Conservation (phyloP, 2,329 filamentous ascomycete genomes). For the Cladophialophora immunda region DNA sequence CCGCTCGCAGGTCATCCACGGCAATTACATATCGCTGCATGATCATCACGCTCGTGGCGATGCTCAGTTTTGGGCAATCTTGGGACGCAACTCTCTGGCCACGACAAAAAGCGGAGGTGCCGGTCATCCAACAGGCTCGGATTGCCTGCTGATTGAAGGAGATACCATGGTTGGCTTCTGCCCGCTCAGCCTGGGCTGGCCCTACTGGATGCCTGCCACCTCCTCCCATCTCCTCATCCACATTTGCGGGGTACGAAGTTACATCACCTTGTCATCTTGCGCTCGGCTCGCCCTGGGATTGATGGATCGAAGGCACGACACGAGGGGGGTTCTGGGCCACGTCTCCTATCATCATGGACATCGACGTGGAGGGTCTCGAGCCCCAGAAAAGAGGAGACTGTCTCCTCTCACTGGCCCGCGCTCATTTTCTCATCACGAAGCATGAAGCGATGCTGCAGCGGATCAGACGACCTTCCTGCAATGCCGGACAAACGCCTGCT, state of each 20-base stretch:
- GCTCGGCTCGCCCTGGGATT: conserved; percentile 3
- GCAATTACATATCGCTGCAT: not conserved
- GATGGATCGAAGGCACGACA: conserved; percentile 11
- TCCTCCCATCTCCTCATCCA: conserved; percentile 17
- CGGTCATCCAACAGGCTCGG: conserved; percentile 7
- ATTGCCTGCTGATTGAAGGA: not conserved
- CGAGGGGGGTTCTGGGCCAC: conserved; percentile 15
- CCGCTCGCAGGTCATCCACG: not conserved
- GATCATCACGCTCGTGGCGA: conserved; percentile 4
- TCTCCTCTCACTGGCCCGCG: conserved; percentile 5
- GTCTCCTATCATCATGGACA: conserved; percentile 8
- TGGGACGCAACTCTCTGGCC: not conserved
- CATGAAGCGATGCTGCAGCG: conserved; percentile 12
- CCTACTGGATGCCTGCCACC: conserved; percentile 1
- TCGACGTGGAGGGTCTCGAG: conserved; percentile 12
- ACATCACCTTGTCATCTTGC: conserved; percentile 21
- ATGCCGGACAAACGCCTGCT: conserved; percentile 22
- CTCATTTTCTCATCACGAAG: not conserved
- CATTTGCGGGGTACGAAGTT: conserved; percentile 24
- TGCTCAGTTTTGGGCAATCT: conserved; percentile 9
- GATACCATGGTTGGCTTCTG: not conserved
- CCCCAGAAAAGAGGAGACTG: conserved; percentile 1
- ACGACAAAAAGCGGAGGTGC: conserved; percentile 4
- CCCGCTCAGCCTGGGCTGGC: conserved; percentile 3
- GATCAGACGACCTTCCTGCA: conserved; percentile 15